Percentiles rank a stretch among this genome's conserved stretches.
Conservation (phyloP, 208 protist genomes). For the Angomonas deanei region DNA sequence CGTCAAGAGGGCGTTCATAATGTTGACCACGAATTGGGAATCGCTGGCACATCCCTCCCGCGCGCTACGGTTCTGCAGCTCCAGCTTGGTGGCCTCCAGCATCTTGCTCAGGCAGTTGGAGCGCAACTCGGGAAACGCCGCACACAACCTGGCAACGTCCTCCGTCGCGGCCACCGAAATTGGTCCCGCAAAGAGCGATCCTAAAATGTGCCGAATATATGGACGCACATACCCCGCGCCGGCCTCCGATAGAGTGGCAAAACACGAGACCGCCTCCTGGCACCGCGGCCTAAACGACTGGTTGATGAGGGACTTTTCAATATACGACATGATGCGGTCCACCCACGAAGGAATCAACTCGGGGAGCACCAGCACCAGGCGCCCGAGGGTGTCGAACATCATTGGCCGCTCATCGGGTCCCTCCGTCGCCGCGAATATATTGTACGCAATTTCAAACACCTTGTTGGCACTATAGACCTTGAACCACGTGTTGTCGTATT, state of each 20-base stretch:
- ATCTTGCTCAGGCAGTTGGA: slow-evolving; percentile 85
- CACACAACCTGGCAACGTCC: slow-evolving; percentile 81
- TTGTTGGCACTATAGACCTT: slow-evolving; percentile 39
- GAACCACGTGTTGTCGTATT: slow-evolving; percentile 66
- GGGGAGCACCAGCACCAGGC: slow-evolving; percentile 54
- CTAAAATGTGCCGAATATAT: slow-evolving; percentile 70
- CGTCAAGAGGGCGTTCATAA: slow-evolving; percentile 58
- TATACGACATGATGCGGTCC: slow-evolving; percentile 72
- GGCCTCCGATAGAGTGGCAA: slow-evolving; percentile 67
- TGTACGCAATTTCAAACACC: slow-evolving; percentile 34
- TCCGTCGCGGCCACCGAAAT: slow-evolving; percentile 69
- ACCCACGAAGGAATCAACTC: slow-evolving; percentile 62
- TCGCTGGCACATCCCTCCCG: slow-evolving; percentile 14
- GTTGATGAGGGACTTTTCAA: slow-evolving; percentile 55
- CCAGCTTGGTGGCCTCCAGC: slow-evolving; percentile 70
- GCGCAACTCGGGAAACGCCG: slow-evolving; percentile 82
- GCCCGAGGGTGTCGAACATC: slow-evolving; percentile 57
- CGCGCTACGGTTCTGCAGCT: slow-evolving; percentile 30
- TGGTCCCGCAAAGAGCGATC: slow-evolving; percentile 61
- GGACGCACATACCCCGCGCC: slow-evolving; percentile 70
- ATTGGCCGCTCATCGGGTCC: slow-evolving; percentile 46
- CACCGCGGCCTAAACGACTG: slow-evolving; percentile 54
- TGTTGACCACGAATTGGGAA: slow-evolving; percentile 41
- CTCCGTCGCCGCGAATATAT: slow-evolving; percentile 37
- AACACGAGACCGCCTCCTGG: slow-evolving; percentile 76